These are phyloP conservation scores for Samsoniella hepiali DNA, from an alignment of 2,329 filamentous ascomycete species.

Conservation along the genomic window DNA sequence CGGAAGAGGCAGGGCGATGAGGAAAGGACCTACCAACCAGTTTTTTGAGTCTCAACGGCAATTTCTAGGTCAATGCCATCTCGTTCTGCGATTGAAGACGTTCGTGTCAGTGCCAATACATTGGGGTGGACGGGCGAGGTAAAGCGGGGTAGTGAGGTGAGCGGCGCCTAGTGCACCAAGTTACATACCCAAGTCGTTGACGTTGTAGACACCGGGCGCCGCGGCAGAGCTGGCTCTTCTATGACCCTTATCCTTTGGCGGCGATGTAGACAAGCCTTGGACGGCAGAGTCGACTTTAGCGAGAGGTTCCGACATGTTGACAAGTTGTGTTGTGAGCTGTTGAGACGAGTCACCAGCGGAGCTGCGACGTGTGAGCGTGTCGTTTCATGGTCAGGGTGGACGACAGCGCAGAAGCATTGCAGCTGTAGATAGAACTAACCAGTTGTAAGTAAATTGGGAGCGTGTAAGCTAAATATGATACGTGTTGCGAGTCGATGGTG, in stretches of 20 bases:
- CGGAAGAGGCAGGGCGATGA: background rate
- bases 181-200: slow-evolving; percentile 79
- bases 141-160: slow-evolving; percentile 10
- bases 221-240: slow-evolving; percentile 70
- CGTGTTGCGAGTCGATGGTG: slow-evolving; percentile 25
- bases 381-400: background rate
- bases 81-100: slow-evolving; percentile 54
- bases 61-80: slow-evolving; percentile 69
- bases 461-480: slow-evolving; percentile 23
- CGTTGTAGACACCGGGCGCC: slow-evolving; percentile 65
- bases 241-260: slow-evolving; percentile 63
- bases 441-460: slow-evolving; percentile 3
- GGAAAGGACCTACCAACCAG: slow-evolving; percentile 68
- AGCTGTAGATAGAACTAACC: slow-evolving; percentile 4
- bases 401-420: background rate
- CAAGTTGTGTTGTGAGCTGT: slow-evolving; percentile 20
- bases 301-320: slow-evolving; percentile 54
- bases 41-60: slow-evolving; percentile 78
- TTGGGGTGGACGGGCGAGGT: background rate
- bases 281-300: slow-evolving; percentile 91
- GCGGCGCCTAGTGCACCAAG: background rate
- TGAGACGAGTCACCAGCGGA: slow-evolving; percentile 6
- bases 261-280: slow-evolving; percentile 68
- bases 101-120: background rate
- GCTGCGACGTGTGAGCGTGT: slow-evolving; percentile 13